Evolutionary conservation across 2,329 filamentous ascomycete species (phyloP).

Genomic region (Emergomyces africanus): DNA sequence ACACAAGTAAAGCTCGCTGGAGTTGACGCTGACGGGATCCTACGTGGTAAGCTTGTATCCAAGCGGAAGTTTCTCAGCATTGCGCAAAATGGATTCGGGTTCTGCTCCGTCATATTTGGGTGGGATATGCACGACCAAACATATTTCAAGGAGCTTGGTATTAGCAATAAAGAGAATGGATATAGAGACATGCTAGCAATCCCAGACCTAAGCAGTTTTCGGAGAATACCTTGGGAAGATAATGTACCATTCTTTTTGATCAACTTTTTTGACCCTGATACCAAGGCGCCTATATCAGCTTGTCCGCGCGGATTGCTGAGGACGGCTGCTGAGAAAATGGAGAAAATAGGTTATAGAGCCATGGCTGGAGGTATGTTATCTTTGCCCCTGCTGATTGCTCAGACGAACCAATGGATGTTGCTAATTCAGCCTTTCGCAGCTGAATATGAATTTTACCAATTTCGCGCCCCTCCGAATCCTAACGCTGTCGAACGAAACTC

Average conservation of each 20-base stretch:
- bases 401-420: not conserved
- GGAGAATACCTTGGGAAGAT: slow-evolving; percentile 83
- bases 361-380: slow-evolving; percentile 69
- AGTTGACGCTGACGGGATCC: slow-evolving; percentile 71
- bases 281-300: slow-evolving; percentile 55
- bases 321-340: slow-evolving; percentile 53
- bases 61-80: slow-evolving; percentile 88
- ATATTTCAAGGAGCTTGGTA: slow-evolving; percentile 70
- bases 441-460: slow-evolving; percentile 94
- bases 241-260: slow-evolving; percentile 76
- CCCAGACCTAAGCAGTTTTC: slow-evolving; percentile 63
- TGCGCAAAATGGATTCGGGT: slow-evolving; percentile 70
- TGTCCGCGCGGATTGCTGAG: slow-evolving; percentile 69
- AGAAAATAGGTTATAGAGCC: slow-evolving; percentile 58
- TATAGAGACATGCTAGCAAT: slow-evolving; percentile 77
- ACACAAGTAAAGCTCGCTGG: slow-evolving; percentile 76
- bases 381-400: not conserved
- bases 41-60: slow-evolving; percentile 81
- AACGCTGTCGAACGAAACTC: slow-evolving; percentile 44
- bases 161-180: slow-evolving; percentile 84
- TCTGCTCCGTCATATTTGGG: slow-evolving; percentile 88
- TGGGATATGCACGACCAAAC: slow-evolving; percentile 97
- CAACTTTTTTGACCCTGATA: slow-evolving; percentile 73
- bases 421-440: slow-evolving; percentile 40
- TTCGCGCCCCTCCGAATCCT: slow-evolving; percentile 50